Percentiles rank a stretch among this genome's conserved stretches.
phyloP scores from a whole-genome alignment of 192 early-diverging fungal genomes.

The Dimargaris xerosporica region DNA sequence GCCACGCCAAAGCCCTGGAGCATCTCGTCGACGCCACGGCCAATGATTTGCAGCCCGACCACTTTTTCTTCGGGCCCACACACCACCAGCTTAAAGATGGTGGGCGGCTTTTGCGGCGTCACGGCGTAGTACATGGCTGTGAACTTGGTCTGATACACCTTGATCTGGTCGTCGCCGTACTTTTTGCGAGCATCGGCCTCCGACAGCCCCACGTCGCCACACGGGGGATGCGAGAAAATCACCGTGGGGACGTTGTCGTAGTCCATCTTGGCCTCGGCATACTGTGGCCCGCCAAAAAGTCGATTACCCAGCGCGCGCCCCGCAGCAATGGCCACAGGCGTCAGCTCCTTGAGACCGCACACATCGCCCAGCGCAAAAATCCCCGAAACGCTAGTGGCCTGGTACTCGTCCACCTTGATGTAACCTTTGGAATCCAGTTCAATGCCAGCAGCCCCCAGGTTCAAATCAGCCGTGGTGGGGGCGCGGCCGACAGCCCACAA shows the following conservation, averaged over 20 bases:
- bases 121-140: conserved; percentile 82
- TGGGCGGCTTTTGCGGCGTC: conserved; percentile 75
- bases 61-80: conserved; percentile 84
- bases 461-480: conserved; percentile 58
- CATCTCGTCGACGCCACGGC: conserved; percentile 75
- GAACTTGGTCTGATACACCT: conserved; percentile 77
- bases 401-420: conserved; percentile 74
- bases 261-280: conserved; percentile 65
- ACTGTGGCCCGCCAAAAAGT: conserved; percentile 67
- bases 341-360: conserved; percentile 79
- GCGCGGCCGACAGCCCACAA: conserved; percentile 85
- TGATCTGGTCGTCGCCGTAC: conserved; percentile 65
- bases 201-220: conserved; percentile 78
- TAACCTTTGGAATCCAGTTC: conserved; percentile 48
- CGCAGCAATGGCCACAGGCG: conserved; percentile 94
- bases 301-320: conserved; percentile 81
- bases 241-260: conserved; percentile 91
- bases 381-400: conserved; percentile 52
- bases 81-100: conserved; percentile 85
- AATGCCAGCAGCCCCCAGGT: conserved; percentile 49
- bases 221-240: conserved; percentile 85
- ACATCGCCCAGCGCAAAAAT: conserved; percentile 92
- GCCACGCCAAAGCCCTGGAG: conserved; percentile 96
- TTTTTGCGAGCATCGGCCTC: conserved; percentile 61
- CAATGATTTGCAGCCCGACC: conserved; percentile 88